Percentiles rank a stretch among this genome's conserved stretches.
These are phyloP conservation scores for Colletotrichum endophyticum DNA, from an alignment of 2,329 filamentous ascomycete genomes.

Conservation along the genomic window DNA sequence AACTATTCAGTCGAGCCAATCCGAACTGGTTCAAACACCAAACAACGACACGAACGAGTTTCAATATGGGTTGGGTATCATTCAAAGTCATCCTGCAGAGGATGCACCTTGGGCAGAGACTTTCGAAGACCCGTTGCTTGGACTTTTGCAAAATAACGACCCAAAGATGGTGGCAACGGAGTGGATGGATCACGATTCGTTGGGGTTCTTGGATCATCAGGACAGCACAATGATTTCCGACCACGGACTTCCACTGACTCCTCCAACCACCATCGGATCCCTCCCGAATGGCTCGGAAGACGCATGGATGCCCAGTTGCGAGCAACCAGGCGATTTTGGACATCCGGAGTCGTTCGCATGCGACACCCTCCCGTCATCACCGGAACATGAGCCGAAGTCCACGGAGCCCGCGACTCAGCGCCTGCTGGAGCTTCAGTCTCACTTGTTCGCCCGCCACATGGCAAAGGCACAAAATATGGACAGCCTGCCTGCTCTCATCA, in stretches of 20 bases:
- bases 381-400: background rate
- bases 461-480: background rate
- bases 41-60: constrained; percentile 3
- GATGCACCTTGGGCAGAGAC: background rate
- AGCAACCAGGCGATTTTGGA: background rate
- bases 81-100: background rate
- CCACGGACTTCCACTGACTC: background rate
- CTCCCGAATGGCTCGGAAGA: background rate
- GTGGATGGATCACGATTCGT: constrained; percentile 3
- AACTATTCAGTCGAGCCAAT: background rate
- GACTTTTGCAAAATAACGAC: background rate
- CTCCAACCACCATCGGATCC: constrained; percentile 2
- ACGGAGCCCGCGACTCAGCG: background rate
- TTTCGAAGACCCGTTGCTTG: constrained; percentile 10
- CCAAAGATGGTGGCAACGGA: background rate
- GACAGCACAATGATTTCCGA: background rate
- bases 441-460: background rate
- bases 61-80: constrained; percentile 2
- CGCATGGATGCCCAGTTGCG: background rate
- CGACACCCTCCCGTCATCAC: background rate
- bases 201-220: constrained; percentile 3
- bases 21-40: background rate
- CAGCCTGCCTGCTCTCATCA: background rate
- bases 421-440: constrained; percentile 1
- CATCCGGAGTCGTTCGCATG: background rate